These are phyloP conservation scores for Angophora floribunda DNA, from an alignment of 345 rosid species.

Conservation along the genomic window DNA sequence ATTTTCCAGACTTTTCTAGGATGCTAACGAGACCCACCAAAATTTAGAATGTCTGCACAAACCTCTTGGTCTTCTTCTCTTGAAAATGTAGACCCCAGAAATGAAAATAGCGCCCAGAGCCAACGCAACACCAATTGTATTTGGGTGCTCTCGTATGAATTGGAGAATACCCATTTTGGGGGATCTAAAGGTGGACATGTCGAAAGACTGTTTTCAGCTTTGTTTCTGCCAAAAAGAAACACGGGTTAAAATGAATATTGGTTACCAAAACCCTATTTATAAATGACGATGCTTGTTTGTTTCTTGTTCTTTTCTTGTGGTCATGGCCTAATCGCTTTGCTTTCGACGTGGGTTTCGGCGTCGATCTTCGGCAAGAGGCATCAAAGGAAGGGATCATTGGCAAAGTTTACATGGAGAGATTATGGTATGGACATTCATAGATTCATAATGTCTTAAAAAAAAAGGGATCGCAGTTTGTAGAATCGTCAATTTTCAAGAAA, in stretches of 20 bases:
- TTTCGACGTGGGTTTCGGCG: not conserved
- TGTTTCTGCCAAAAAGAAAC: not conserved
- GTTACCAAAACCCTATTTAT: not conserved
- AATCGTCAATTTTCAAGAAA: too few species aligned
- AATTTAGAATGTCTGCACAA: not conserved
- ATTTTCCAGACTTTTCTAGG: not conserved
- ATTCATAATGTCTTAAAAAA: not conserved
- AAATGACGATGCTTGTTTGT: not conserved
- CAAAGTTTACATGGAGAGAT: not conserved
- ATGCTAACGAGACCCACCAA: not conserved
- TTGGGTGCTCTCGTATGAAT: not conserved
- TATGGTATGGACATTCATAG: not conserved
- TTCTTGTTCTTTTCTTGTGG: not conserved
- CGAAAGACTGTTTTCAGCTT: not conserved
- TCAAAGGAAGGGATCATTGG: not conserved
- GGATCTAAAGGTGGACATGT: not conserved
- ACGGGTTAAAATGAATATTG: not conserved
- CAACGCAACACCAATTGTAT: not conserved
- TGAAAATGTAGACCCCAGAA: not conserved
- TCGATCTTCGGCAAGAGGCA: not conserved
- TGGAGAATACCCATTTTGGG: not conserved
- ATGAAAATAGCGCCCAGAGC: not conserved
- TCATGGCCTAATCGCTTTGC: not conserved
- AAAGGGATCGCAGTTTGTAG: too few species aligned
- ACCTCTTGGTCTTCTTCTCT: not conserved